Evolutionary conservation across 2,329 filamentous ascomycete genomes (phyloP).

Genomic region (Geosmithia morbida): DNA sequence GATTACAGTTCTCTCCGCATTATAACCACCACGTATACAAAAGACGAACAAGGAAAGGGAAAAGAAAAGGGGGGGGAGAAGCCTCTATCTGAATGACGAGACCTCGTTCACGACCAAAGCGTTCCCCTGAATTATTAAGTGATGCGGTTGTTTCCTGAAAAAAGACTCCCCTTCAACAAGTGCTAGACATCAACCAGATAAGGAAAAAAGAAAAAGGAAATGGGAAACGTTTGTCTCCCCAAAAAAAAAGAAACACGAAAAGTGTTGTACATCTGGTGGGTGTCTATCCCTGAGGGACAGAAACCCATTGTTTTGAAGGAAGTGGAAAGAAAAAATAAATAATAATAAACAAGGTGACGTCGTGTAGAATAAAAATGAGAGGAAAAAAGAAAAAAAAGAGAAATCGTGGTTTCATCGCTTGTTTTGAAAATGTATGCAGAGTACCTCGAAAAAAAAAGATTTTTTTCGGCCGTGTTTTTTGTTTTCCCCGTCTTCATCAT

Average conservation of each 20-base stretch:
- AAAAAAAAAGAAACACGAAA: not conserved
- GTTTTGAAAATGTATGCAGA: not conserved
- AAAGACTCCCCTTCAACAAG: not conserved
- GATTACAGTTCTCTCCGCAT: not conserved
- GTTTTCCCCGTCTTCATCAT: not conserved
- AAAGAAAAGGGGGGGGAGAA: not conserved
- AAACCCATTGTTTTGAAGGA: not conserved
- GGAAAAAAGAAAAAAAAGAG: not conserved
- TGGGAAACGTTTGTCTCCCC: not conserved
- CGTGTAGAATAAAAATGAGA: not conserved
- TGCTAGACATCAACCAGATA: not conserved
- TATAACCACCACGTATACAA: not conserved
- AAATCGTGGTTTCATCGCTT: slow-evolving; percentile 1
- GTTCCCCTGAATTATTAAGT: not conserved
- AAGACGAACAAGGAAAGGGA: not conserved
- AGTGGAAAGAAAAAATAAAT: not conserved
- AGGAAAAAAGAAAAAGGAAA: not conserved
- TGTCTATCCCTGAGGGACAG: not conserved
- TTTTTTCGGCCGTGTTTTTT: not conserved
- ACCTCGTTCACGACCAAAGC: not conserved
- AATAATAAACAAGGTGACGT: not conserved
- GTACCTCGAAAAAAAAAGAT: not conserved
- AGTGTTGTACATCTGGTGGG: not conserved
- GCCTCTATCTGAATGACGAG: not conserved
- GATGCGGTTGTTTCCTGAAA: not conserved